phyloP scores from a whole-genome alignment of 2,329 filamentous ascomycete genomes.

The Aspergillus quadrilineatus region DNA sequence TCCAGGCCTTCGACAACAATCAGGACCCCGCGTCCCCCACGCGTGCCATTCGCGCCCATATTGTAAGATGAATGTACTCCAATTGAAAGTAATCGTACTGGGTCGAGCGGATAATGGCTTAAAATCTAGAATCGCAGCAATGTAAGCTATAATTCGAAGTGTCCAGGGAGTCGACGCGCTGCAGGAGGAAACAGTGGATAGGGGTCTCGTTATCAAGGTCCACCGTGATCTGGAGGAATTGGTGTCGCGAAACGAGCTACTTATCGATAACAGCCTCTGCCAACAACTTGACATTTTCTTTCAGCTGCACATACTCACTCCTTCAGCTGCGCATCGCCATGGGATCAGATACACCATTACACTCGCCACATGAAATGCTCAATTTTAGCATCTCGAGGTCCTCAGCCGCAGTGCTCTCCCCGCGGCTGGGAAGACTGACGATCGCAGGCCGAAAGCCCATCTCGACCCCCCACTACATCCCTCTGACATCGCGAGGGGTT shows the following conservation, averaged over 20 bases:
- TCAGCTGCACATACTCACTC: slow-evolving; percentile 8
- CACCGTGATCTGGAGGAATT: not conserved
- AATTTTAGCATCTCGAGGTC: slow-evolving; percentile 38
- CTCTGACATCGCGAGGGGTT: slow-evolving; percentile 75
- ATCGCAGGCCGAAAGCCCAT: slow-evolving; percentile 65
- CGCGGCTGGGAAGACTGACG: slow-evolving; percentile 67
- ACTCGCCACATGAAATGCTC: slow-evolving; percentile 34
- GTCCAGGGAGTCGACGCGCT: no score
- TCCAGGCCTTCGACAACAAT: slow-evolving; percentile 88
- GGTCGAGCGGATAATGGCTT: not conserved
- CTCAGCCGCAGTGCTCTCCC: slow-evolving; percentile 40
- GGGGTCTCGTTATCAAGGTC: not conserved
- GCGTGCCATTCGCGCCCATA: slow-evolving; percentile 22
- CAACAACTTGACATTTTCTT: not conserved
- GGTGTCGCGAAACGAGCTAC: not conserved
- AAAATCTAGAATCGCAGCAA: no score
- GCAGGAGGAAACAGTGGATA: no score
- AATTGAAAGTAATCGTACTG: not conserved
- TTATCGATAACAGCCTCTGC: slow-evolving; percentile 8
- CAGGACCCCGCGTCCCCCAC: slow-evolving; percentile 61
- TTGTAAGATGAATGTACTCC: not conserved
- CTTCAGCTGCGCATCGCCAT: slow-evolving; percentile 22
- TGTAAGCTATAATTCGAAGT: no score
- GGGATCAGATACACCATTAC: slow-evolving; percentile 25
- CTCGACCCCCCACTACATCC: slow-evolving; percentile 79